Base-by-base conservation (phyloP, 2,329 filamentous ascomycete genomes). In the Botrytis hyacinthi region DNA sequence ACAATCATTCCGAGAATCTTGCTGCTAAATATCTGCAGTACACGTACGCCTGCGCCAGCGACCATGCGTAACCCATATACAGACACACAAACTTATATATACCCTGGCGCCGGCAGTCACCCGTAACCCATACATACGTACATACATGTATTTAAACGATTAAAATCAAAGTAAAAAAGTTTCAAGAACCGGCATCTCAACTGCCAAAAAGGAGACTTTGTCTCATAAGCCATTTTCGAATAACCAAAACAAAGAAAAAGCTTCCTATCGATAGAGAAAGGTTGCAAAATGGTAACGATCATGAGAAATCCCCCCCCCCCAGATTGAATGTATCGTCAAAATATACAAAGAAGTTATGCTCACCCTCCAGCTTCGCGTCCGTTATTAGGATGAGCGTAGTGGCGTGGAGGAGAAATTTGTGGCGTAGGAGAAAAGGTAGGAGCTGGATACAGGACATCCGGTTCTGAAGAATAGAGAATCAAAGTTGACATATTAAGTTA, bases 321-420 rank as follows among this genome's bases (percentile, higher is more conserved):
- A 42, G 35, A 10, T 10, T 26, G 26, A 42, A 42, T 42, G 48
- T n/a, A 37, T 29, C 29, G 29, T 57, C 66, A 37, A 57, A 42
- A 69, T 69, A 69, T 57, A 69, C 66, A 69, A 42, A 42, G 16
- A 69, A 42, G 54, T 57, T 57, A 20, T 69, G 37, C 66, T 69
- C 29, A 12, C 40, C 26, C 37, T 22, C 66, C 48, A 14, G n/a
- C 20, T 40, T 57, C 18, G 65, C 48, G 18, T 37, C 35, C 48
- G 3, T 29, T 54, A n/a, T 68, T 40, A 48, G 35, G 14, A 48
- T 18, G 26, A 16, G 65, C 18, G 26, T 40, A n/a, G 16, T 26
- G 26, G 18, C 35, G 46, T n/a, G 22, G 29, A 40, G 44, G 22
- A 29, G 46, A 22, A 44, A 2, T 42, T 44, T 40, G 10, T 63